These are phyloP conservation scores for Globisporangium nodosum DNA, from an alignment of 352 stramenopile species.

Conservation along the genomic window DNA sequence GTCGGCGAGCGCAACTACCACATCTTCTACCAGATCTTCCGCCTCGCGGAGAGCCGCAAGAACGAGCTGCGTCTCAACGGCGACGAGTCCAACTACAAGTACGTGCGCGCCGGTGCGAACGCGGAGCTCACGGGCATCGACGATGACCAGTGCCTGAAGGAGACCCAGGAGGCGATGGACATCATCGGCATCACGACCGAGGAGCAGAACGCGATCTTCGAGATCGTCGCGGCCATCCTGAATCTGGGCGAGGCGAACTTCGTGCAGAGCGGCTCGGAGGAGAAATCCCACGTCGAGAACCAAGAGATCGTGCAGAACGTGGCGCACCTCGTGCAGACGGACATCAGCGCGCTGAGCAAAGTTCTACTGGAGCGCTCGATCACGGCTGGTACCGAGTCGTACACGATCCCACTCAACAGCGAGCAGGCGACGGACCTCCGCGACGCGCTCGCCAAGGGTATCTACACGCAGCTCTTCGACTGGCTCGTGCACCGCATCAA, in stretches of 20 bases:
- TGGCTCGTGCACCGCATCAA: slow-evolving; percentile 92
- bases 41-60: slow-evolving; percentile 36
- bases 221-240: slow-evolving; percentile 94
- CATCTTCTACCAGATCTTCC: slow-evolving; percentile 96
- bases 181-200: slow-evolving; percentile 88
- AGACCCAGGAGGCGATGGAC: slow-evolving; percentile 87
- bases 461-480: slow-evolving; percentile 96
- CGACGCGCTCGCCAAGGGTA: slow-evolving; percentile 94
- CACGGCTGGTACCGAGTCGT: slow-evolving; percentile 90
- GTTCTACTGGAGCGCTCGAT: slow-evolving; percentile 90
- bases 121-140: slow-evolving; percentile 60
- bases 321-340: slow-evolving; percentile 49
- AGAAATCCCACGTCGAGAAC: slow-evolving; percentile 55
- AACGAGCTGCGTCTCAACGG: slow-evolving; percentile 53
- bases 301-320: slow-evolving; percentile 53
- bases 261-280: slow-evolving; percentile 39
- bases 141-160: slow-evolving; percentile 59
- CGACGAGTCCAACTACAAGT: slow-evolving; percentile 65
- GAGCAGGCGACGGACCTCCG: slow-evolving; percentile 88
- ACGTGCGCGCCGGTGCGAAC: slow-evolving; percentile 56
- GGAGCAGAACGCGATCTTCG: slow-evolving; percentile 89
- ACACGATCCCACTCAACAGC: slow-evolving; percentile 87
- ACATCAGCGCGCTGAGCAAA: slow-evolving; percentile 68
- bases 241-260: slow-evolving; percentile 96
- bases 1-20: slow-evolving; percentile 96